Percentiles rank a stretch among this genome's conserved stretches.
phyloP scores from a whole-genome alignment of 495 filamentous ascomycete genomes.

The Penicillium steckii region DNA sequence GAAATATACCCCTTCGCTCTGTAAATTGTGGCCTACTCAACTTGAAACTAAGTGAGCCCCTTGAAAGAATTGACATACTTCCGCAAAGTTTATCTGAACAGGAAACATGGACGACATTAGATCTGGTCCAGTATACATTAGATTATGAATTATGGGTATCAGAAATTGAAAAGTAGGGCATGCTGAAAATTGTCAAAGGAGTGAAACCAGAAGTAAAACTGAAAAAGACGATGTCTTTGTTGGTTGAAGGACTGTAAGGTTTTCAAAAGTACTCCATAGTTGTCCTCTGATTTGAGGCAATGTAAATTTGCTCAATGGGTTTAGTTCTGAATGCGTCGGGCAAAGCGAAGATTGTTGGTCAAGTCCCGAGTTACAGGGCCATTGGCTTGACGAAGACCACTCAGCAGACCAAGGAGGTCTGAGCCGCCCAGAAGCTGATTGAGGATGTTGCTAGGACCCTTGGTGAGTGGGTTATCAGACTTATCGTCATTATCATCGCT shows the following conservation, averaged over 20 bases:
- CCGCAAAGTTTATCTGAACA: too few relatives aligned
- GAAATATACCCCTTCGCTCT: too few relatives aligned
- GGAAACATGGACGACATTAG: too few relatives aligned
- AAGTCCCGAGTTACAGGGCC: conserved; percentile 8
- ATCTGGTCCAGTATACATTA: neutral
- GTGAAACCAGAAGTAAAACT: neutral
- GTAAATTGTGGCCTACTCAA: too few relatives aligned
- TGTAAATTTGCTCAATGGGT: neutral
- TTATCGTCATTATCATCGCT: neutral
- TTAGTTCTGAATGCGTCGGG: conserved; percentile 11
- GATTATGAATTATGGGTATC: conserved; percentile 24
- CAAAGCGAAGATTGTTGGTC: conserved; percentile 14
- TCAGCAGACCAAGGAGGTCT: conserved; percentile 20
- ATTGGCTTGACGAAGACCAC: conserved; percentile 20
- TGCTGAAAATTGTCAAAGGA: neutral
- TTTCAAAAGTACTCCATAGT: neutral
- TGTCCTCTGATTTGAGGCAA: neutral
- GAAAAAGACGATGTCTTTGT: neutral
- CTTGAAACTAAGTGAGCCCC: too few relatives aligned
- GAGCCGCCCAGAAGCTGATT: conserved; percentile 4
- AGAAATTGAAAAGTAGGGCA: conserved; percentile 10
- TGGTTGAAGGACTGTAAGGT: neutral
- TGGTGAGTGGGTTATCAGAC: neutral
- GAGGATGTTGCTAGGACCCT: neutral
- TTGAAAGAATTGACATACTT: too few relatives aligned